These are phyloP conservation scores for Ophidiomyces ophidiicola DNA, from an alignment of 2,329 filamentous ascomycete genomes.

Conservation along the genomic window DNA sequence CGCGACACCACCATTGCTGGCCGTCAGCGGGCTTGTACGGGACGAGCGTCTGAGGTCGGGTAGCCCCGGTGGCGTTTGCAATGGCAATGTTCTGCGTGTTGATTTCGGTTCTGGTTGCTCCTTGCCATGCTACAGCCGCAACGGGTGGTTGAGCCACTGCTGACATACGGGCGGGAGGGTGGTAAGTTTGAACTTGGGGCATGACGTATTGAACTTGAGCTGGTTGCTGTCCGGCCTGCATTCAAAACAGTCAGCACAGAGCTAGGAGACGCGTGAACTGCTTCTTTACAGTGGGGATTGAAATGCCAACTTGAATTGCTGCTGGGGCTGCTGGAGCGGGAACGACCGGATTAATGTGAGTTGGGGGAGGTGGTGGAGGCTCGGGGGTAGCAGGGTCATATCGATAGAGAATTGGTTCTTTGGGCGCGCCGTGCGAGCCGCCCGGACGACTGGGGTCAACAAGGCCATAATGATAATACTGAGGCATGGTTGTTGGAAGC, in stretches of 20 bases:
- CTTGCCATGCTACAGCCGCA: conserved; percentile 14
- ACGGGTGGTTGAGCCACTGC: neutral
- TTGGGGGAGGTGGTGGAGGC: conserved; percentile 5
- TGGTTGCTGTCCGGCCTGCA: conserved; percentile 7
- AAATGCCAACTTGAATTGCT: conserved; percentile 6
- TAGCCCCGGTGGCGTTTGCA: conserved; percentile 17
- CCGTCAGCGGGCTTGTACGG: conserved; percentile 23
- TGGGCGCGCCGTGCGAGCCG: neutral
- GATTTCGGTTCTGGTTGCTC: conserved; percentile 20
- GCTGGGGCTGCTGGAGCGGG: conserved; percentile 6
- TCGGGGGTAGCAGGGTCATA: conserved; percentile 12
- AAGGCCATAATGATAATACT: conserved; percentile 15
- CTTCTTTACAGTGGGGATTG: no score
- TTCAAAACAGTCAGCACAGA: neutral
- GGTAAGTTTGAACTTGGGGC: conserved; percentile 8
- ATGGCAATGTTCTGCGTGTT: conserved; percentile 22
- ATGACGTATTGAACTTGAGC: conserved; percentile 4
- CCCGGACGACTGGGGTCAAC: conserved; percentile 6
- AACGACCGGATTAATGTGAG: no score
- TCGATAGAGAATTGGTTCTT: conserved; percentile 13
- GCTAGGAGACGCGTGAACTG: no score
- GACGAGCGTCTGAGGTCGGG: conserved; percentile 20
- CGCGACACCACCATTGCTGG: conserved; percentile 27
- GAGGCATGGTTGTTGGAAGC: conserved; percentile 6
- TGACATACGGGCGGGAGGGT: conserved; percentile 7